Conservation (phyloP, 257 asterid genomes). For the Petunia secreta region DNA sequence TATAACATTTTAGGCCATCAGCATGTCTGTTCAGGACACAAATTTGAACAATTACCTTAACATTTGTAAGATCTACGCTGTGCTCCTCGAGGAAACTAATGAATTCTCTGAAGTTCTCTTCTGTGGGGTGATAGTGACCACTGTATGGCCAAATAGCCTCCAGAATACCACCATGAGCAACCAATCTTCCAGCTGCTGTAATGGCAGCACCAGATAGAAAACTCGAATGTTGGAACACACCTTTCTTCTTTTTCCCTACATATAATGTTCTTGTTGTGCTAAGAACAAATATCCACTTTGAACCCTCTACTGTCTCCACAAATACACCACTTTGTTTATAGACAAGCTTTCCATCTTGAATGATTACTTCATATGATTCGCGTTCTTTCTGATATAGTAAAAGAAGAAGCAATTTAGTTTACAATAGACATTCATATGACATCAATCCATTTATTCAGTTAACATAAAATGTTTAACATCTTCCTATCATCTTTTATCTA, state of each 20-base stretch:
- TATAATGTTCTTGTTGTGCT: conserved; percentile 81
- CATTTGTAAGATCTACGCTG: conserved; percentile 68
- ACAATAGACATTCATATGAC: not conserved
- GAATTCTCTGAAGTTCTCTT: conserved; percentile 86
- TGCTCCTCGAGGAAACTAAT: conserved; percentile 82
- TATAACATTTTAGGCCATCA: not conserved
- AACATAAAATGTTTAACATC: too few relatives aligned
- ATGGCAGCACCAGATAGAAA: conserved; percentile 92
- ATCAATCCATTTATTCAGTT: too few relatives aligned
- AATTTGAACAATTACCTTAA: conserved; percentile 53
- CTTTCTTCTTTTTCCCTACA: conserved; percentile 80
- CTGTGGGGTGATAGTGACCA: conserved; percentile 94
- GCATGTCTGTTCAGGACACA: not conserved
- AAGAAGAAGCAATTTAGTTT: conserved; percentile 26
- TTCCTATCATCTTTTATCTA: not conserved
- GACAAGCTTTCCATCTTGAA: conserved; percentile 69
- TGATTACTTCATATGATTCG: conserved; percentile 66
- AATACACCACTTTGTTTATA: conserved; percentile 64
- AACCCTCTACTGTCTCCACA: conserved; percentile 68
- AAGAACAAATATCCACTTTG: conserved; percentile 93
- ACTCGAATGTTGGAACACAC: conserved; percentile 90
- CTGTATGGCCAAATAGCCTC: conserved; percentile 98
- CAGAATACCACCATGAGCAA: conserved; percentile 72
- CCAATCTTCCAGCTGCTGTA: conserved; percentile 94
- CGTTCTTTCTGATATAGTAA: conserved; percentile 70